Conservation (phyloP, 768 basidiomycete genomes). For the Trametes sanguinea region DNA sequence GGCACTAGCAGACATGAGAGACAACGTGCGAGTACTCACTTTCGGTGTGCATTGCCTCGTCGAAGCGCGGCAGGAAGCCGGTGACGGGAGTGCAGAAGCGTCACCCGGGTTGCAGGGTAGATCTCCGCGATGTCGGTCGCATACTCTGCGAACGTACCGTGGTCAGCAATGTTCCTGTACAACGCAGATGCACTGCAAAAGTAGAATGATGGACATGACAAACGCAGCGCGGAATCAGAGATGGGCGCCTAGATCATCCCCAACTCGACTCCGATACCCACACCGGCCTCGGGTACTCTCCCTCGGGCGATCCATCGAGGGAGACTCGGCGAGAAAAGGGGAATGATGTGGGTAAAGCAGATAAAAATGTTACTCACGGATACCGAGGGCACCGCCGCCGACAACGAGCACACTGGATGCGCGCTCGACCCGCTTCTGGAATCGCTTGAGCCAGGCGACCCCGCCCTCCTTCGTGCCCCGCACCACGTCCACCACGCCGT, state of each 20-base stretch:
- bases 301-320: not conserved
- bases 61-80: slow-evolving; percentile 57
- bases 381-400: slow-evolving; percentile 73
- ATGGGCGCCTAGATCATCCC: slow-evolving; percentile 9
- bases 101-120: slow-evolving; percentile 53
- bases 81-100: slow-evolving; percentile 59
- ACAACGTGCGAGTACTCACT: slow-evolving; percentile 35
- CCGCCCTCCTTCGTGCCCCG: slow-evolving; percentile 51
- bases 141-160: slow-evolving; percentile 45
- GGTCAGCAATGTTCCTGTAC: not conserved
- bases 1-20: not conserved
- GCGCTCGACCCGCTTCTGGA: slow-evolving; percentile 49
- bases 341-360: not conserved
- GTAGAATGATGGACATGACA: not conserved
- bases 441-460: slow-evolving; percentile 51
- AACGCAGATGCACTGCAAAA: not conserved
- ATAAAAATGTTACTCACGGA: slow-evolving; percentile 48
- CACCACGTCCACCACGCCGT: slow-evolving; percentile 12
- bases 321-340: not conserved
- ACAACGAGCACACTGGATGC: slow-evolving; percentile 60
- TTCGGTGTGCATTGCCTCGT: slow-evolving; percentile 52
- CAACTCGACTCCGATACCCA: slow-evolving; percentile 1
- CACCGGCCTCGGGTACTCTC: slow-evolving; percentile 1
- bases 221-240: no score
- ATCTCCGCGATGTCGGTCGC: slow-evolving; percentile 62